Conservation (phyloP, 176 grass and related monocot species). For the Juncus inflexus region DNA sequence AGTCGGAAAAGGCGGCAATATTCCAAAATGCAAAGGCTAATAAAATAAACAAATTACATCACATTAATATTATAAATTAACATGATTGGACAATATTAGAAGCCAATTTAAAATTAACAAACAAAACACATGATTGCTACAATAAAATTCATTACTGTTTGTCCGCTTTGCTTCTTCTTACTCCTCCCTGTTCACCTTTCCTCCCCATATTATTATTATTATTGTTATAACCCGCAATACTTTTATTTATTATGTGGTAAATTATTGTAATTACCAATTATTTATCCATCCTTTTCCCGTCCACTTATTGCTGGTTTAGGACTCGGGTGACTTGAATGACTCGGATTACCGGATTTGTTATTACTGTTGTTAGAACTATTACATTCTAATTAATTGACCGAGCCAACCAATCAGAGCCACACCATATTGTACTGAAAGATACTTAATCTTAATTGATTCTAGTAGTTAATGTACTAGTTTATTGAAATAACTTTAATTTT, state of each 20-base stretch:
- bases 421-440: too few relatives aligned
- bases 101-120: background rate
- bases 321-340: constrained; percentile 9
- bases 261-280: background rate
- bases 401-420: too few relatives aligned
- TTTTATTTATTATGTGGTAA: too few relatives aligned
- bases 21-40: background rate
- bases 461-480: too few relatives aligned
- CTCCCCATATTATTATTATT: too few relatives aligned
- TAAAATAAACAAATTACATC: too few relatives aligned
- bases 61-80: constrained; percentile 12
- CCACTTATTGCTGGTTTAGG: constrained; percentile 11
- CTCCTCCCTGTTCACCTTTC: background rate
- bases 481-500: too few relatives aligned
- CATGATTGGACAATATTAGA: background rate
- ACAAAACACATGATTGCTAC: background rate
- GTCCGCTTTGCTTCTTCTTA: constrained; percentile 12
- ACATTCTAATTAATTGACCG: too few relatives aligned
- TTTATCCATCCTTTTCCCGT: constrained; percentile 1
- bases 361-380: background rate
- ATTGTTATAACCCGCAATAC: too few relatives aligned
- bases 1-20: constrained; percentile 23
- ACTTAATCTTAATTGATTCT: too few relatives aligned
- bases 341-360: constrained; percentile 15
- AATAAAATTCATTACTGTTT: constrained; percentile 5